Evolutionary conservation across 2,329 filamentous ascomycete genomes (phyloP).

Genomic region (Ceratocystis albifundus): DNA sequence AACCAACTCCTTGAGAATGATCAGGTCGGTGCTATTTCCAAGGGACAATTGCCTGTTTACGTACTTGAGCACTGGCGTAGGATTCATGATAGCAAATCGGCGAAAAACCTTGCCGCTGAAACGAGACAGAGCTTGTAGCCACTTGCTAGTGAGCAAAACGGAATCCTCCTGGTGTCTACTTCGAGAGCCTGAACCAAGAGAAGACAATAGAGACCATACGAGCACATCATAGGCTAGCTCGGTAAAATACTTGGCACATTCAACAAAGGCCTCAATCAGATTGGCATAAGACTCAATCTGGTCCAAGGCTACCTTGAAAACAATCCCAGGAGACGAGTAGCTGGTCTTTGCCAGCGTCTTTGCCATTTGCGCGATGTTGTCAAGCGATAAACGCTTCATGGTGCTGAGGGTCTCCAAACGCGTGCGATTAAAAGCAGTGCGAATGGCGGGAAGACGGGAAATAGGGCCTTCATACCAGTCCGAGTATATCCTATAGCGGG

Average conservation of each 20-base stretch:
- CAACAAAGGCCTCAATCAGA: conserved; percentile 85
- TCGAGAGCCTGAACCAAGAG: conserved; percentile 48
- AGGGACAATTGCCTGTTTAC: conserved; percentile 71
- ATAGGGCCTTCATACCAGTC: conserved; percentile 81
- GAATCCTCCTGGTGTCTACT: conserved; percentile 52
- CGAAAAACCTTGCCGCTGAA: conserved; percentile 87
- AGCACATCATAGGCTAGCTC: conserved; percentile 85
- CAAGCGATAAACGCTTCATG: conserved; percentile 79
- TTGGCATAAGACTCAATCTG: conserved; percentile 94
- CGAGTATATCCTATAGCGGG: conserved; percentile 78
- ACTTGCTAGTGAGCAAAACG: conserved; percentile 68
- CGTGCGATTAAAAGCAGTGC: conserved; percentile 63
- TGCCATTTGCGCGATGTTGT: conserved; percentile 76
- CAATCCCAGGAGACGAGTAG: conserved; percentile 77
- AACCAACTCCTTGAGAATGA: conserved; percentile 83
- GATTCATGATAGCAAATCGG: conserved; percentile 71
- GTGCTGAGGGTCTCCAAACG: conserved; percentile 70
- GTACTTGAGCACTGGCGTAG: conserved; percentile 77
- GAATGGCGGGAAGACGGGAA: conserved; percentile 66
- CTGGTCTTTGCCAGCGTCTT: conserved; percentile 85
- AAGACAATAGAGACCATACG: conserved; percentile 80
- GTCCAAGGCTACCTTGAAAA: conserved; percentile 77
- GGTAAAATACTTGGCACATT: conserved; percentile 90
- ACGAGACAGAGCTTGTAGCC: conserved; percentile 79
- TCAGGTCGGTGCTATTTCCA: conserved; percentile 79